Evolutionary conservation across 805 yeast genomes (phyloP).

Genomic region (Zygosaccharomyces siamensis): DNA sequence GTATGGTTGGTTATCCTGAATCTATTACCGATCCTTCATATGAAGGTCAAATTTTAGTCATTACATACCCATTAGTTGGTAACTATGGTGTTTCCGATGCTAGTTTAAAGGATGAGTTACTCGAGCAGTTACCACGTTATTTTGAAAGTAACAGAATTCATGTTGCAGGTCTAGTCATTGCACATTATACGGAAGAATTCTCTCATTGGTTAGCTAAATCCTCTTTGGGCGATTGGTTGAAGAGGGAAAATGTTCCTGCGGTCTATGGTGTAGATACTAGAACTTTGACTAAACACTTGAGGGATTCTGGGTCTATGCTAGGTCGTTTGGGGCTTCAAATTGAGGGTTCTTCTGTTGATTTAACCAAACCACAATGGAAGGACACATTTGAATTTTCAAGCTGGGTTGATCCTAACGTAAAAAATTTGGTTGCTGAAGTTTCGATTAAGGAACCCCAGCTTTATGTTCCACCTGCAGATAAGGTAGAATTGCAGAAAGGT

Average conservation of each 20-base stretch:
- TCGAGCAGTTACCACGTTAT: slow-evolving; percentile 76
- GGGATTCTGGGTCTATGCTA: slow-evolving; percentile 87
- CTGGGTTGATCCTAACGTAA: slow-evolving; percentile 88
- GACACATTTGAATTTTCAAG: slow-evolving; percentile 67
- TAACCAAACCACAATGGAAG: slow-evolving; percentile 47
- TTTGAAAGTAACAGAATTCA: slow-evolving; percentile 92
- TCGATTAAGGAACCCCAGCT: slow-evolving; percentile 71
- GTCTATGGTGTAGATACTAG: slow-evolving; percentile 97
- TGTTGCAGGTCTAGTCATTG: slow-evolving; percentile 93
- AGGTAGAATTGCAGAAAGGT: slow-evolving; percentile 46
- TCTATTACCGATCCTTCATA: slow-evolving; percentile 97
- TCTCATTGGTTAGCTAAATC: slow-evolving; percentile 92
- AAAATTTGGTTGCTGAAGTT: slow-evolving; percentile 88
- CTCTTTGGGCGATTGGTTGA: slow-evolving; percentile 89
- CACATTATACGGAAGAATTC: slow-evolving; percentile 93
- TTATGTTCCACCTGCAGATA: slow-evolving; percentile 61
- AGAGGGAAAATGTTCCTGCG: slow-evolving; percentile 89
- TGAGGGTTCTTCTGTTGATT: slow-evolving; percentile 30
- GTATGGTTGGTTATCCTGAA: slow-evolving; percentile 99
- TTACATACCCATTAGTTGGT: slow-evolving; percentile 95
- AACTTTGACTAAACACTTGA: slow-evolving; percentile 84
- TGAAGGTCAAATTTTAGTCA: slow-evolving; percentile 93
- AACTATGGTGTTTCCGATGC: slow-evolving; percentile 99
- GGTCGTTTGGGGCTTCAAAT: slow-evolving; percentile 78
- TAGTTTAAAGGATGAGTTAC: slow-evolving; percentile 64